These are phyloP conservation scores for Solanum arcanum DNA, from an alignment of 257 asterid genomes.

Conservation along the genomic window DNA sequence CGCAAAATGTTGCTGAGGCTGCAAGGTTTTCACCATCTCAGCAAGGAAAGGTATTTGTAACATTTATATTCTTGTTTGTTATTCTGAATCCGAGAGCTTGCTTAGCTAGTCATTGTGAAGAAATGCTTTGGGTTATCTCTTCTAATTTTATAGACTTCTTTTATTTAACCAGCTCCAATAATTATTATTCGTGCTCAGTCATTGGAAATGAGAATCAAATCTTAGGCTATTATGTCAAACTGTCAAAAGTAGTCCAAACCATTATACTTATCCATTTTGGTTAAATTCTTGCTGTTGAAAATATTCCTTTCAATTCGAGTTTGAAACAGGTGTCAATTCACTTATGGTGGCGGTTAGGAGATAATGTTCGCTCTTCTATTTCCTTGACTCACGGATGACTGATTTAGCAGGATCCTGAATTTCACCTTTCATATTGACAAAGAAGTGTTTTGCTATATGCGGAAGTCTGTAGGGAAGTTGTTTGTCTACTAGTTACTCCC, in stretches of 20 bases:
- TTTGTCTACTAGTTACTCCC: neutral
- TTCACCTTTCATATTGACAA: neutral
- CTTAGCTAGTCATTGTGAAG: neutral
- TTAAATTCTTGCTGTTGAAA: neutral
- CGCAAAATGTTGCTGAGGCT: conserved; percentile 45
- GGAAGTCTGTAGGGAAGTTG: neutral
- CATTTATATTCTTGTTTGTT: neutral
- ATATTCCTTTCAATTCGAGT: neutral
- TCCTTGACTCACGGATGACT: neutral
- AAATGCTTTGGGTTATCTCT: neutral
- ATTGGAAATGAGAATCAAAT: neutral
- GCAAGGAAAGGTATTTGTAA: conserved; percentile 42
- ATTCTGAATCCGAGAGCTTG: neutral
- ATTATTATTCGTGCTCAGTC: neutral
- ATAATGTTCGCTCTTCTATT: neutral
- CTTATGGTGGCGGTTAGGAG: neutral
- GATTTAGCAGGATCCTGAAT: neutral
- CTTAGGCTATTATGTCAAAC: neutral
- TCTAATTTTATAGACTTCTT: neutral
- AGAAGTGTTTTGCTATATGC: neutral
- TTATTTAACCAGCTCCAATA: neutral
- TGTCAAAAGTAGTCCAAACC: neutral
- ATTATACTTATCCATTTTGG: neutral
- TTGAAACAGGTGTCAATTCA: neutral
- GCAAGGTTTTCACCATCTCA: conserved; percentile 50